phyloP scores from a whole-genome alignment of 116 monocot species.

The Zostera marina region DNA sequence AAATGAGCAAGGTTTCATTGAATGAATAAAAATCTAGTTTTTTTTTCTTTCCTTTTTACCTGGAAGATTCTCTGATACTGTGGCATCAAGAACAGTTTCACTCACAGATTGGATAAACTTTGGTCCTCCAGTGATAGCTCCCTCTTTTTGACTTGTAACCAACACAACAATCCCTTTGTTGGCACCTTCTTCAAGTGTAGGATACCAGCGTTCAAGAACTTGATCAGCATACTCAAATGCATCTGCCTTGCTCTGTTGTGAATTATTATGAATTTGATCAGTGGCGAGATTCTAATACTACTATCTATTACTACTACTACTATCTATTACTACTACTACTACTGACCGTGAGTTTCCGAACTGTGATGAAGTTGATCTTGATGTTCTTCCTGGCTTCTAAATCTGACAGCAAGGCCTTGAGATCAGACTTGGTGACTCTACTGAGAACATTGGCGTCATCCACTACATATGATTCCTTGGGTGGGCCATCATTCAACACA shows the following conservation, averaged over 20 bases:
- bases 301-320: too few relatives aligned
- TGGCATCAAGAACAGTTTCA: slow-evolving; percentile 60
- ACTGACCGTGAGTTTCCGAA: slow-evolving; percentile 90
- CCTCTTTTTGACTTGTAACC: slow-evolving; percentile 92
- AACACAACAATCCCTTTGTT: slow-evolving; percentile 93
- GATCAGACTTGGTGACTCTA: slow-evolving; percentile 79
- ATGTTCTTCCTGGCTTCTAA: slow-evolving; percentile 81
- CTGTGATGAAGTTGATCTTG: slow-evolving; percentile 74
- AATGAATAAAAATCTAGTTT: too few relatives aligned
- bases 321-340: too few relatives aligned
- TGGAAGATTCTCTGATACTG: slow-evolving; percentile 91
- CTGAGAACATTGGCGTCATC: slow-evolving; percentile 92
- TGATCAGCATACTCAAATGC: slow-evolving; percentile 97
- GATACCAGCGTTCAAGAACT: slow-evolving; percentile 94
- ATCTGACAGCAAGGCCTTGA: slow-evolving; percentile 61
- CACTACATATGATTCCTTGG: slow-evolving; percentile 55
- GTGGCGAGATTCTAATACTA: too few relatives aligned
- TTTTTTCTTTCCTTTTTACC: too few relatives aligned
- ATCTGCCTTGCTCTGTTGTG: slow-evolving; percentile 80
- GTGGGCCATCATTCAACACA: slow-evolving; percentile 66
- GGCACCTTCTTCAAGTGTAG: slow-evolving; percentile 78
- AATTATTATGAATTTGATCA: too few relatives aligned
- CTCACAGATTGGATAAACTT: slow-evolving; percentile 79
- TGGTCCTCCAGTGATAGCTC: slow-evolving; percentile 91
- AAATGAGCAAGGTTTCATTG: too few relatives aligned